A percentile compares a stretch with the other conserved stretches of the same genome.
phyloP scores from a whole-genome alignment of 2,329 filamentous ascomycete species.

The Xylaria polymorpha region DNA sequence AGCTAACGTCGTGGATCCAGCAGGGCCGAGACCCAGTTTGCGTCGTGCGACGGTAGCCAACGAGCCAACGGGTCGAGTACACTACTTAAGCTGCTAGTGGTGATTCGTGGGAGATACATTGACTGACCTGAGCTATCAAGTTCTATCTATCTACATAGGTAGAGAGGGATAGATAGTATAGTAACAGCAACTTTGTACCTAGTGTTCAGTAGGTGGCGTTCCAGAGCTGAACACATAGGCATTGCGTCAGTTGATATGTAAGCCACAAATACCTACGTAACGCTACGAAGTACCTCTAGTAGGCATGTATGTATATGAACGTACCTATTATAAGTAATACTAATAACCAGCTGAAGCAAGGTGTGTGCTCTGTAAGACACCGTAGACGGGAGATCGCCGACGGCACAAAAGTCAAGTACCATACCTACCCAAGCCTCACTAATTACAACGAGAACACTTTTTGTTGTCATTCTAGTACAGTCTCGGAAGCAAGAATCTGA shows the following conservation, averaged over 20 bases:
- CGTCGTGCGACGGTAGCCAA: constrained; percentile 18
- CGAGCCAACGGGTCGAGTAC: constrained; percentile 17
- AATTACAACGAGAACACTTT: not conserved
- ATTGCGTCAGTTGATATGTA: not conserved
- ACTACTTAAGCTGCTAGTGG: not conserved
- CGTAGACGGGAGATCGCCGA: not conserved
- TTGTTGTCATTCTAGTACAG: not conserved
- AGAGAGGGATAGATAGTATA: too few species aligned
- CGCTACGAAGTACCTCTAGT: not conserved
- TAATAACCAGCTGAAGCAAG: too few species aligned
- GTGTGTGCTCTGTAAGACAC: not conserved
- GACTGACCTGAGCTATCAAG: not conserved
- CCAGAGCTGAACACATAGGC: not conserved
- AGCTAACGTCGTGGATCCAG: constrained; percentile 34
- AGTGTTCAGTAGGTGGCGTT: too few species aligned
- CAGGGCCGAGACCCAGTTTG: constrained; percentile 16
- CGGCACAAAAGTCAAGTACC: not conserved
- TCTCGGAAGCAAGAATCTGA: not conserved
- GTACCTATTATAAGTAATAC: too few species aligned
- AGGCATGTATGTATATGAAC: too few species aligned
- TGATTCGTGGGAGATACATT: constrained; percentile 13
- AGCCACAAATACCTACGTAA: not conserved
- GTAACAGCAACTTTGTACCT: too few species aligned
- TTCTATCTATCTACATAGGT: not conserved
- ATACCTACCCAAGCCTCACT: not conserved